Base-by-base conservation (phyloP, 2,329 filamentous ascomycete species). In the Fusarium citri region DNA sequence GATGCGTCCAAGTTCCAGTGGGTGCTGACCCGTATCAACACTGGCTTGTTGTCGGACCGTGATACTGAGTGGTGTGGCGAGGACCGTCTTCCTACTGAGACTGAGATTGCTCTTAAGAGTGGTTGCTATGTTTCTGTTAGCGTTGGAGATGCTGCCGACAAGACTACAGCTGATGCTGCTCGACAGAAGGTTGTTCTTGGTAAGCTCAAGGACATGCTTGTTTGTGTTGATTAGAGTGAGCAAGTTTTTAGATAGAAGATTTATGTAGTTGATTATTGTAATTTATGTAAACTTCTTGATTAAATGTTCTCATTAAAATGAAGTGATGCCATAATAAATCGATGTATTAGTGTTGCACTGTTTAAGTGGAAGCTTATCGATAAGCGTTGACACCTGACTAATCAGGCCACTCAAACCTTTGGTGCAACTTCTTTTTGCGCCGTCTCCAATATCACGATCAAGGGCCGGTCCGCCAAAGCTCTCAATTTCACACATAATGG, bases 41-140 rank as follows among this genome's bases (percentile, higher is more conserved):
- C 82, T 34, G 82, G 88, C 4, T 77, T 88, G 12, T 79, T 89
- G 60, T 83, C 84, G 28, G 76, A 80, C 1, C 80, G 79, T 3
- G 91, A 93, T 73, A 85, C 89, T 0, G 74, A 83, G 15, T 87
- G 83, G 49, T 92, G 91, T 74, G 87, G 85, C 0, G 78, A 73
- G 34, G 80, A 78, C 1, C 80, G 86, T 14, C 78, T 92, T 69
- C 90, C 90, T 1, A 87, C 83, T 8, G 91, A 92, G 81, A 78
- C 78, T 0, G 79, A 80, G 5, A 87, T 92, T 0, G 78, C 86
- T 6, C 69, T 80, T 3, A 78, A 81, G 3, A 79, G 77, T 3
- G 87, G 86, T 0, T 93, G 91, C 74, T 88, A 85, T 76, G 86
- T 87, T 20, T 87, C 88, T 42, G 83, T 93, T 46, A 92, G 88